Evolutionary conservation across 768 basidiomycete species (phyloP).

Genomic region (Kwoniella europaea): DNA sequence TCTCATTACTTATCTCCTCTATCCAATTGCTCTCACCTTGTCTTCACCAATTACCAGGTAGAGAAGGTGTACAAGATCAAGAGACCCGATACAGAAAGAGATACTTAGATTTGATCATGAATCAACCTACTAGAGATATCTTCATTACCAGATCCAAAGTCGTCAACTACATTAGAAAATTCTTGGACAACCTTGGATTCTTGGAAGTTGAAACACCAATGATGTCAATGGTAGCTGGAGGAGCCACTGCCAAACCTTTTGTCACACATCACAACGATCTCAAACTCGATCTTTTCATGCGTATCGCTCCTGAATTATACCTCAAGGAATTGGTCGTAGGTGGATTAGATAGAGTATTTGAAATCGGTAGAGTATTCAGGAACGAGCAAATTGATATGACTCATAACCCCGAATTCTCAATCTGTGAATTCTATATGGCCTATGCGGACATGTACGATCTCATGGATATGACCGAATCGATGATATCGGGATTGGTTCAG

Average conservation of each 20-base stretch:
- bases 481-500: slow-evolving; percentile 91
- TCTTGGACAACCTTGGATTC: slow-evolving; percentile 87
- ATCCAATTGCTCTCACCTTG: slow-evolving; percentile 93
- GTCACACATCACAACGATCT: slow-evolving; percentile 99
- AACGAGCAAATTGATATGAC: slow-evolving; percentile 99
- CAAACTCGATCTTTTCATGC: slow-evolving; percentile 92
- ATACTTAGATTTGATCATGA: slow-evolving; percentile 96
- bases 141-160: slow-evolving; percentile 88
- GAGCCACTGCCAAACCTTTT: slow-evolving; percentile 98
- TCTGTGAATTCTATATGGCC: slow-evolving; percentile 99
- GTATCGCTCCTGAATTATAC: slow-evolving; percentile 96
- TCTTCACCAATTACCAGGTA: slow-evolving; percentile 90
- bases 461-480: slow-evolving; percentile 92
- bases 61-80: slow-evolving; percentile 87
- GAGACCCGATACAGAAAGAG: slow-evolving; percentile 98
- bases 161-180: slow-evolving; percentile 90
- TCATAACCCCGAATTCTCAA: slow-evolving; percentile 98
- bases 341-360: slow-evolving; percentile 95
- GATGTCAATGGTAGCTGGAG: slow-evolving; percentile 93
- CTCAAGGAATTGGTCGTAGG: slow-evolving; percentile 97
- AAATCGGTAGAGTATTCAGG: slow-evolving; percentile 96
- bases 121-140: slow-evolving; percentile 81
- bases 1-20: slow-evolving; percentile 79
- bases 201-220: slow-evolving; percentile 99
- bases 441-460: slow-evolving; percentile 99